Evolutionary conservation across 2,329 filamentous ascomycete species (phyloP), one percentile per base, ranked within the genome.

Genomic region (Botrytis byssoidea): DNA sequence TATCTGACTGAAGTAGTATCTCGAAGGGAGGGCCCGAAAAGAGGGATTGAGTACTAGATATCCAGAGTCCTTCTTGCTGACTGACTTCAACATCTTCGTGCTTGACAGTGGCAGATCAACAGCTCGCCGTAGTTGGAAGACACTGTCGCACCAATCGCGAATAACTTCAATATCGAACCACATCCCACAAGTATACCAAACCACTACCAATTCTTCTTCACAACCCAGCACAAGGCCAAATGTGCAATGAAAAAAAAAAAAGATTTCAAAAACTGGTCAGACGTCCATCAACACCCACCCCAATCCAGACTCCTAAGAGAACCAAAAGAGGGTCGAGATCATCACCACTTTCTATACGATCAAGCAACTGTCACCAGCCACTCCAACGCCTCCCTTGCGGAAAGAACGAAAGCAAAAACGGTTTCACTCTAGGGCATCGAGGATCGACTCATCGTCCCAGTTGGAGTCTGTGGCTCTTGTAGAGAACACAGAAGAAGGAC

Each of bases 391-490:
- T 8, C 32, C 22, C n/a, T 18, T 3, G 37, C 8, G 55, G 10
- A 42, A 6, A 55, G 48, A 87, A 85, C 88, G 87, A 88, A 85
- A 87, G 87, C 82, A 85, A 70, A 67, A 85, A 85, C 84, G 87
- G 87, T 84, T 92, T 95, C 93, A 96, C 93, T 94, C 92, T 93
- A 89, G 91, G 92, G 91, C 85, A 88, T 87, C 90, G 93, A 93
- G 92, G 93, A 93, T 91, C 93, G 81, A 10, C 85, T 97, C 93
- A 96, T 96, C 93, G 93, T 92, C 93, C 93, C 94, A 93, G 92
- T 91, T 95, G 89, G 90, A 90, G 89, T 93, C 91, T 95, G 92
- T 94, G 89, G 93, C 94, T 97, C 88, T 88, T 92, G 89, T 94
- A 88, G 90, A 90, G 89, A 95, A 92, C 90, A 93, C 92, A 96